phyloP scores from a whole-genome alignment of 192 early-diverging fungal species.

The Allomyces arbusculus region DNA sequence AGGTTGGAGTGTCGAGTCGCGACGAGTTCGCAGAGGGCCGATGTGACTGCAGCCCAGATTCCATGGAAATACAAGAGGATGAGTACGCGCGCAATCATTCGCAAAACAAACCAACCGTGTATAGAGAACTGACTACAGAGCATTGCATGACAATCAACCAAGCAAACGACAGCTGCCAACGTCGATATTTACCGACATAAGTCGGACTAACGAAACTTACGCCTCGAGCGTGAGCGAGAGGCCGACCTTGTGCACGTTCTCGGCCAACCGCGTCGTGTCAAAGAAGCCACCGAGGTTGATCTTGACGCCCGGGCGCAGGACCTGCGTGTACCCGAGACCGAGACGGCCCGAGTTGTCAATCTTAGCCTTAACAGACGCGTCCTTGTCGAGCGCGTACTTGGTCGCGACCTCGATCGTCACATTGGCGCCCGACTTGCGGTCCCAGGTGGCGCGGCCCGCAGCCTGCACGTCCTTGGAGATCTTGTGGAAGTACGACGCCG shows the following conservation, averaged over 20 bases:
- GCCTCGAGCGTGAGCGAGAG: constrained; percentile 73
- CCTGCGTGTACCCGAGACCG: constrained; percentile 85
- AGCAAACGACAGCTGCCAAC: too few relatives aligned
- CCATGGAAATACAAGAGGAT: background rate
- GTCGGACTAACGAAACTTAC: constrained; percentile 20
- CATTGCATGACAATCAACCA: too few relatives aligned
- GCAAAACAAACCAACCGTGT: too few relatives aligned
- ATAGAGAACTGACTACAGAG: too few relatives aligned
- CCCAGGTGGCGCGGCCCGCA: constrained; percentile 83
- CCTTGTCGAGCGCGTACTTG: constrained; percentile 76
- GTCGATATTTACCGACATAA: too few relatives aligned
- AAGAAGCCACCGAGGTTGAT: constrained; percentile 76
- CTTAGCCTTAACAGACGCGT: constrained; percentile 76
- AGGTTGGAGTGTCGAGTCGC: too few relatives aligned
- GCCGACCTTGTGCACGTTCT: constrained; percentile 91
- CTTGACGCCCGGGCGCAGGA: constrained; percentile 82
- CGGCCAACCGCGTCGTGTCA: constrained; percentile 79
- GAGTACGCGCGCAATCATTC: background rate
- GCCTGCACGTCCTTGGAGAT: constrained; percentile 80
- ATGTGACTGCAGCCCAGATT: too few relatives aligned
- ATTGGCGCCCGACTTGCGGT: constrained; percentile 41
- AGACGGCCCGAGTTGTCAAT: constrained; percentile 64
- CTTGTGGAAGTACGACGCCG: constrained; percentile 93
- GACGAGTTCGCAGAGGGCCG: too few relatives aligned
- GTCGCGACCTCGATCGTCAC: constrained; percentile 79